Percentiles rank a stretch among this genome's conserved stretches.
These are phyloP conservation scores for Rhodotorula paludigena DNA, from an alignment of 768 basidiomycete species.

Conservation along the genomic window DNA sequence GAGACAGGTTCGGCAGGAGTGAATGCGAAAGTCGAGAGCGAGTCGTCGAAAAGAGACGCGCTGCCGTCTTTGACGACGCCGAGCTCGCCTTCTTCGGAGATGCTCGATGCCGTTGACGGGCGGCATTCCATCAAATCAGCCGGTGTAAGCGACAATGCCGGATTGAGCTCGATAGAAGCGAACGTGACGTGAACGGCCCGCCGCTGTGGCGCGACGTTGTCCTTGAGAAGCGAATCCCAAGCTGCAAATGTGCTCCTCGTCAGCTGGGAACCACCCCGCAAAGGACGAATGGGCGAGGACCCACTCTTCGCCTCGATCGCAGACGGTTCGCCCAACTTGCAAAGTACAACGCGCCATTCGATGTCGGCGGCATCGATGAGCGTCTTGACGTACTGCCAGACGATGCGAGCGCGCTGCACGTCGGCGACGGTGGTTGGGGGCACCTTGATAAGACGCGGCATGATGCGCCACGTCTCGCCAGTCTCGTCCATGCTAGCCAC, in stretches of 20 bases:
- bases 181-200: slow-evolving; percentile 25
- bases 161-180: slow-evolving; percentile 17
- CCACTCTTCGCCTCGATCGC: slow-evolving; percentile 25
- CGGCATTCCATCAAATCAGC: not conserved
- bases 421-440: slow-evolving; percentile 9
- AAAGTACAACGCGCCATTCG: slow-evolving; percentile 35
- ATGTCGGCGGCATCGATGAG: slow-evolving; percentile 24
- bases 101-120: not conserved
- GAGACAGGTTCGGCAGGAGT: slow-evolving; percentile 32
- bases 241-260: not conserved
- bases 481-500: slow-evolving; percentile 27
- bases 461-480: slow-evolving; percentile 32
- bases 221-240: slow-evolving; percentile 31
- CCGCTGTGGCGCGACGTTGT: slow-evolving; percentile 1
- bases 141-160: slow-evolving; percentile 9
- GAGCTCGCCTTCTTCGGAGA: slow-evolving; percentile 29
- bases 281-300: not conserved
- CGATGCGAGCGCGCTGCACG: slow-evolving; percentile 17
- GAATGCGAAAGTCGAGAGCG: slow-evolving; percentile 25
- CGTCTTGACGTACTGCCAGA: slow-evolving; percentile 11
- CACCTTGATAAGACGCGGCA: slow-evolving; percentile 19
- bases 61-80: not conserved
- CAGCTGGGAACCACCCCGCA: not conserved
- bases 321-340: slow-evolving; percentile 19
- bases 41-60: slow-evolving; percentile 21